Evolutionary conservation across 73 alveolate species (phyloP).

Genomic region (Tetrahymena malaccensis): DNA sequence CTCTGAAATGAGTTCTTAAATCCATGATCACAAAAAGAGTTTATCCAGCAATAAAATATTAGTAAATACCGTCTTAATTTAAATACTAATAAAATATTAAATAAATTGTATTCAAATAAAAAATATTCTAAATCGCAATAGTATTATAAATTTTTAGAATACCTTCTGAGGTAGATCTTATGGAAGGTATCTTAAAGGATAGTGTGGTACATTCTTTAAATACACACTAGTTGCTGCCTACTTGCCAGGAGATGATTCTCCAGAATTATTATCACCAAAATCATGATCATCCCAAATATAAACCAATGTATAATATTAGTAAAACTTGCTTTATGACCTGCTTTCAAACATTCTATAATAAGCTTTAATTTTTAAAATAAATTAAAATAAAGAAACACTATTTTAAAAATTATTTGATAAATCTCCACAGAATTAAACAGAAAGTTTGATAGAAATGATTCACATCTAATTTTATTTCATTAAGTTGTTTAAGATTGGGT

Average conservation of each 20-base stretch:
- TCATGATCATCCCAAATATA: neutral
- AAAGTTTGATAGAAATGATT: neutral
- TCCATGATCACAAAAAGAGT: neutral
- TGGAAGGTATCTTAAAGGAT: neutral
- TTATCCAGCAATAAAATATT: neutral
- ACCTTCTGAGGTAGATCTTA: neutral
- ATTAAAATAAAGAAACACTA: neutral
- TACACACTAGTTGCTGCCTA: neutral
- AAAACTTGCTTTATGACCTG: neutral
- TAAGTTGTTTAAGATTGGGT: no score
- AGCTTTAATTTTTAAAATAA: neutral
- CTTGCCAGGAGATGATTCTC: neutral
- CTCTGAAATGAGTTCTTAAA: neutral
- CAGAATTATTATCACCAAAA: neutral
- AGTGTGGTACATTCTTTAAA: neutral
- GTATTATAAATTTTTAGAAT: no score
- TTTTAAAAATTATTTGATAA: neutral
- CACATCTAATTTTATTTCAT: no score
- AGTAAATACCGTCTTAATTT: neutral
- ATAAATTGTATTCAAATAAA: neutral
- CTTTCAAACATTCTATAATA: neutral
- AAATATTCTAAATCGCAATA: no score
- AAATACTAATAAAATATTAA: neutral
- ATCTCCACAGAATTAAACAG: neutral
- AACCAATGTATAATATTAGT: neutral